Conservation (phyloP, 202 grass and related monocot species). For the Schoenoplectus triqueter region DNA sequence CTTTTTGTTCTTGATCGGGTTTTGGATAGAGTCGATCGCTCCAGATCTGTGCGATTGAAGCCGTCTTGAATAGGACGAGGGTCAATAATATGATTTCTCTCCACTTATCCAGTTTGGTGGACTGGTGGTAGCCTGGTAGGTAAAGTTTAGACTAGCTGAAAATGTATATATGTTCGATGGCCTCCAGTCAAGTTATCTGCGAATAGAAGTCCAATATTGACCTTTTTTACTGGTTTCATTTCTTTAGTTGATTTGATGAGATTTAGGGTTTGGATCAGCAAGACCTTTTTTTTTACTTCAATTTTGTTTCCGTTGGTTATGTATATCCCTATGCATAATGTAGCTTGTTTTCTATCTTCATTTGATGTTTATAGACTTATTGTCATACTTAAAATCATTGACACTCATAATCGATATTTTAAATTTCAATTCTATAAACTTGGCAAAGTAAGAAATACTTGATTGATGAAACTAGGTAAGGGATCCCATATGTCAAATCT, state of each 20-base stretch:
- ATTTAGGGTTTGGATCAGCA: not conserved
- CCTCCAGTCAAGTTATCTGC: not conserved
- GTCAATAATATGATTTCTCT: not conserved
- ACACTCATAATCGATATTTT: not conserved
- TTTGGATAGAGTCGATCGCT: not conserved
- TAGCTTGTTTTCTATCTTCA: conserved; percentile 8
- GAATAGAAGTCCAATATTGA: not conserved
- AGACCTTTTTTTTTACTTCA: not conserved
- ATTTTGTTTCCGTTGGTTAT: not conserved
- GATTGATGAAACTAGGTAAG: not conserved
- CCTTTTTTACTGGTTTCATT: not conserved
- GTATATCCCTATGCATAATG: not conserved
- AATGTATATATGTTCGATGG: not conserved
- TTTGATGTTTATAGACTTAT: not conserved
- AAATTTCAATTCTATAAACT: not conserved
- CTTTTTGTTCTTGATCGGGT: not conserved
- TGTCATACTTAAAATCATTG: not conserved
- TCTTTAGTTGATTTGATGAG: not conserved
- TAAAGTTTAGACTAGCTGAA: conserved; percentile 16
- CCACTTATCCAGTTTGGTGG: too few species aligned
- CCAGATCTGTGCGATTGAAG: conserved; percentile 30
- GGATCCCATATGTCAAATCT: not conserved
- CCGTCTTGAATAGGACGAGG: not conserved
- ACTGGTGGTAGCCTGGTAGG: not conserved
- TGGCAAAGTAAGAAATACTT: not conserved